Evolutionary conservation across 805 yeast genomes (phyloP), one percentile per base, ranked within the genome.

Genomic region (Wickerhamiella vanderwaltii): DNA sequence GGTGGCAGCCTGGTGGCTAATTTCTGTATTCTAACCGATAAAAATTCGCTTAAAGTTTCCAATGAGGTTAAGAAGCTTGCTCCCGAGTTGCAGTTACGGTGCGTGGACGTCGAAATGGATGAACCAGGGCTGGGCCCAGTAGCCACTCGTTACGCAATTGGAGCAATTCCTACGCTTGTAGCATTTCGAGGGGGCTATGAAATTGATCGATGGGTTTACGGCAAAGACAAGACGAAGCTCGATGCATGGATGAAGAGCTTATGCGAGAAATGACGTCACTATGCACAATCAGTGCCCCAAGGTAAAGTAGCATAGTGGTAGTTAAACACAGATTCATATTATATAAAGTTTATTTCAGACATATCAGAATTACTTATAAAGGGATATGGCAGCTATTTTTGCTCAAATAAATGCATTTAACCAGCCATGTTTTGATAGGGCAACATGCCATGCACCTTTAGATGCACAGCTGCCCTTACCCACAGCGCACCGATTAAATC

Each of bases 71-170:
- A 74, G 49, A 56, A 69, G 35, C 64, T 74, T 4, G 67, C 75
- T 7, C 43, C 44, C 9, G 62, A 65, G 17, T 71, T 69, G 41
- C 70, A 75, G 35, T 66, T 82, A 25, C 72, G 74, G 51, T 63
- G 75, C 63, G 91, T 79, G 6, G 86, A 79, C 53, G 69, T 82
- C 13, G 82, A 81, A 51, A 66, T 77, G 25, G 91, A 82, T 53
- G 73, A 73, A 46, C 70, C 69, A 9, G 85, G 71, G 2, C 76
- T 78, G 17, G 66, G 69, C 36, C 81, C 73, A 9, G 60, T 82
- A 43, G 58, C 73, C 58, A 57, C 68, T 33, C 68, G 76, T 35
- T 84, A 78, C 54, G 66, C 68, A 16, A 71, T 77, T 16, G 63
- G 61, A 22, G 62, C 65, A 25, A 65, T 82, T 4, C 94, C 94